Conservation (phyloP, 768 basidiomycete genomes). For the Lanmaoa pseudosensibilis region DNA sequence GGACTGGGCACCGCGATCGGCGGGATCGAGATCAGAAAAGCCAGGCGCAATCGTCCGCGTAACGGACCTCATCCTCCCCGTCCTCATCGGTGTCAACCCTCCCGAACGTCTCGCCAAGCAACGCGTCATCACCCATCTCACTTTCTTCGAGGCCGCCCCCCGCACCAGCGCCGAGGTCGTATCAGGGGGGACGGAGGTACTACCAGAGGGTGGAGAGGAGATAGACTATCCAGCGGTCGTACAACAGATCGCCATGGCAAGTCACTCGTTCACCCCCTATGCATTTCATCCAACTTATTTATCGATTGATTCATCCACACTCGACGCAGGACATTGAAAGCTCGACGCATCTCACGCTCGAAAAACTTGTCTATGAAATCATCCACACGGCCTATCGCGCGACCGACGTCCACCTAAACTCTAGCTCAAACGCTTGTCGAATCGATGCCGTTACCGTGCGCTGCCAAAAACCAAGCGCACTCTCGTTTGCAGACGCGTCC, state of each 20-base stretch:
- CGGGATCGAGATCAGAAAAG: not conserved
- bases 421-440: constrained; percentile 17
- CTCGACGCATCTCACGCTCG: constrained; percentile 21
- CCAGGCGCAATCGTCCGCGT: constrained; percentile 39
- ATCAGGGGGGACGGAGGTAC: not conserved
- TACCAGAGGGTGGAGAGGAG: not conserved
- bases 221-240: constrained; percentile 41
- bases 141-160: constrained; percentile 36
- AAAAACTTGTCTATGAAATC: constrained; percentile 42
- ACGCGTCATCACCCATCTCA: constrained; percentile 55
- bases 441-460: constrained; percentile 48
- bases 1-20: not conserved
- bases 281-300: not conserved
- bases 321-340: constrained; percentile 10
- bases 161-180: constrained; percentile 6
- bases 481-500: constrained; percentile 65
- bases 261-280: not conserved
- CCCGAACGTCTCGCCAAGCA: constrained; percentile 69
- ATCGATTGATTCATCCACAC: not conserved
- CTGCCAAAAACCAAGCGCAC: constrained; percentile 69
- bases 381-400: constrained; percentile 55
- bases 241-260: constrained; percentile 29
- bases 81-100: constrained; percentile 70
- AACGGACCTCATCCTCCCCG: constrained; percentile 46
- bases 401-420: constrained; percentile 42